Base-by-base conservation (phyloP, 768 basidiomycete species). In the Suillus placidus region DNA sequence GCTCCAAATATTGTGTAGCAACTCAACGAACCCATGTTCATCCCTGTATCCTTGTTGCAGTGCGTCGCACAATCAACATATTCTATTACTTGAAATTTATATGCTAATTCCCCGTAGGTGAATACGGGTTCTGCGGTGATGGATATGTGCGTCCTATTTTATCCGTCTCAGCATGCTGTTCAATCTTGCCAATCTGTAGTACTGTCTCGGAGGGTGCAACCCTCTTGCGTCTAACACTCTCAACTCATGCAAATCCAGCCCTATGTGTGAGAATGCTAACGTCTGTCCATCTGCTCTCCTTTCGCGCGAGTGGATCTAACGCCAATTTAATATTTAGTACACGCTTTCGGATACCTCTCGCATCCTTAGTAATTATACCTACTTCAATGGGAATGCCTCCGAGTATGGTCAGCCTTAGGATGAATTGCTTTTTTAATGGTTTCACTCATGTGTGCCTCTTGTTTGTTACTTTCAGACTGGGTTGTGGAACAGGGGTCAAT, bases 191-290 rank as follows among this genome's bases (percentile, higher is more conserved):
- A 54, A 42, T 60, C 37, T 60, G 23, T 69, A 92, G 88, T 94
- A 88, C 75, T 94, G 93, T 73, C 80, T 93, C 40, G 92, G 91
- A 56, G 94, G 94, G n/a, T 95, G 94, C 80, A 87, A 95, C 71
- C 92, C 94, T 23, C 81, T 93, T 37, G 77, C 81, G 51, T 95
- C 93, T 7, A 71, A 87, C 71, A 74, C 83, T 4, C 76, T 90
- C 45, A 77, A 78, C 65, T 92, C 93, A 0, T 95, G 92, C 78
- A 76, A 73, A 57, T 91, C 92, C 2, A 84, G 83, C 54, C 93
- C 94, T 0, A 74, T 94, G 47, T 95, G 94, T 77, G 72, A 88
- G 72, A 84, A 81, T 71, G 80, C 81, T 26, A 86, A 81, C 37
- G 88, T 91, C 72, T 68, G 86, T 69, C 49, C 54, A 63, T 18